Conservation (phyloP, 768 basidiomycete species). For the Holtermanniella nyarrowii region DNA sequence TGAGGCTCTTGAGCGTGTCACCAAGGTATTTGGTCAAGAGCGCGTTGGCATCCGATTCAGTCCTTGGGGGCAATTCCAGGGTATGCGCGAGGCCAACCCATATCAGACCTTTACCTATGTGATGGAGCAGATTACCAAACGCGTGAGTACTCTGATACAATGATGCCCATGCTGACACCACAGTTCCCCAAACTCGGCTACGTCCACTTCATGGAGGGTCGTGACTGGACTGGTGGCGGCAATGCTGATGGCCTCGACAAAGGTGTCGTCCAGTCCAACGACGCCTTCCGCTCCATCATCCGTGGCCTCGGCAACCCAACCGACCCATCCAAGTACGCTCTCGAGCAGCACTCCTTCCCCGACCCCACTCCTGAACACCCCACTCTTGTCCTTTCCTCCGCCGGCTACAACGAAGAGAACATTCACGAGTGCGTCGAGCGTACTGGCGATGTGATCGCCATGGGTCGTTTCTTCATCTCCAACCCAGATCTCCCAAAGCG, state of each 20-base stretch:
- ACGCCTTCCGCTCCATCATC: conserved; percentile 18
- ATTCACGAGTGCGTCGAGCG: conserved; percentile 8
- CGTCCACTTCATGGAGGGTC: conserved; percentile 9
- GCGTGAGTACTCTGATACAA: no score
- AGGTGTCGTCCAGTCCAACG: conserved; percentile 10
- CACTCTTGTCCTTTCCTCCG: conserved; percentile 9
- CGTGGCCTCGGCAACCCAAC: conserved; percentile 13
- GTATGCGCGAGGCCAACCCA: conserved; percentile 23
- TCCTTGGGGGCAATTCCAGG: conserved; percentile 51
- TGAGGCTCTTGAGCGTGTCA: conserved; percentile 45
- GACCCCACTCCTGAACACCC: conserved; percentile 11
- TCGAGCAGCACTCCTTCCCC: conserved; percentile 9
- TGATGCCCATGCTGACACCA: neutral
- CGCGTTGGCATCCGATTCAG: conserved; percentile 52
- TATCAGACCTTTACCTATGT: no score
- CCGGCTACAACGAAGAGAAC: conserved; percentile 11
- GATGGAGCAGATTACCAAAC: no score
- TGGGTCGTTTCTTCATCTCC: conserved; percentile 19
- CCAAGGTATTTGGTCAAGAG: conserved; percentile 49
- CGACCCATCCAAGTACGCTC: conserved; percentile 8
- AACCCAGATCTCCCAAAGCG: conserved; percentile 21
- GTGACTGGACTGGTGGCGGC: conserved; percentile 7
- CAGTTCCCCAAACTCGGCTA: conserved; percentile 12
- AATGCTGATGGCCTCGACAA: conserved; percentile 2
- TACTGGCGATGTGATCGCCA: conserved; percentile 15